Evolutionary conservation across 768 basidiomycete species (phyloP), one percentile per base, ranked within the genome.

Genomic region (Pleurotus ostreatus): DNA sequence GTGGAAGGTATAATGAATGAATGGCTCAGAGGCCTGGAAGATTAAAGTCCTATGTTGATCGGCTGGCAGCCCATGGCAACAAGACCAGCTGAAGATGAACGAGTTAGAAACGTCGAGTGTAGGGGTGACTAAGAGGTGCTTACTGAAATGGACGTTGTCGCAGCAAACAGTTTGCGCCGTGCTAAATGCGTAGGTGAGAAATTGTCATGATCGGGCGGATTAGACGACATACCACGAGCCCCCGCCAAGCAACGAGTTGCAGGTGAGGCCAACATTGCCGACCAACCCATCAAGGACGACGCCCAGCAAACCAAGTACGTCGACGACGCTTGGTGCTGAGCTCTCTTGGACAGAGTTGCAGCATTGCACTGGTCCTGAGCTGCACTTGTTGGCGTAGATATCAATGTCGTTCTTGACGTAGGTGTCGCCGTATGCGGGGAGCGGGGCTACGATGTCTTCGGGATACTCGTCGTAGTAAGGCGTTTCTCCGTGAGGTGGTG

Each of bases 31-130:
- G 51, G 37, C 12, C 18, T 53, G 15, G 37, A 53, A 23, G 22
- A 41, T 53, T 37, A 44, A 22, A 44, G 41, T 11, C 38, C 49
- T 9, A 51, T 51, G 16, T 30, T 53, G 20, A 53, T 53, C 7
- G 51, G 51, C 37, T 34, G 38, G 37, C 51, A 53, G 20, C 51
- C 51, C 51, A 53, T 53, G 23, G 51, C 51, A 22, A 53, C 38
- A 15, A 53, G 51, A 2, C 51, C 51, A 23, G 22, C 51, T 53
- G 22, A 16, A 23, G 18, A 47, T 2, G n/a, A 26, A 15, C 12
- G 37, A 40, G 8, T 18, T 3, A 11, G 11, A 13, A 11, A 16
- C 8, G 8, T 4, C 4, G 38, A 38, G 20, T 22, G 23, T 18
- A 51, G 20, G 4, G 16, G 15, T 16, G 38, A 16, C 9, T 9